Conservation (phyloP, 495 filamentous ascomycete species). For the Penicillium coprophilum region DNA sequence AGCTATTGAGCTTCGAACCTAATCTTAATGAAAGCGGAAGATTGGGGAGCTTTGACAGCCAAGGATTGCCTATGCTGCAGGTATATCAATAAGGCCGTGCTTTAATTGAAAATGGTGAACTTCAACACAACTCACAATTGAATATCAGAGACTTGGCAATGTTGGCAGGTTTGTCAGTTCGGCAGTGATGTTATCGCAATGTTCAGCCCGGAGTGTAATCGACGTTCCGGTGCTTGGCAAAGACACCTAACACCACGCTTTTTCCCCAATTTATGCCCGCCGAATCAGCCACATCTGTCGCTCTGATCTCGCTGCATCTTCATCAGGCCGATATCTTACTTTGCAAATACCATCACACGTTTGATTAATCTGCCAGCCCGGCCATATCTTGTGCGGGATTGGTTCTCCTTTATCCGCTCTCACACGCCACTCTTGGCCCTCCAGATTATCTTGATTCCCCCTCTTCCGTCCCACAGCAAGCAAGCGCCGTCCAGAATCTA, state of each 20-base stretch:
- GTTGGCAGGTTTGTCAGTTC: neutral
- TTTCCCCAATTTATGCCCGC: slow-evolving; percentile 16
- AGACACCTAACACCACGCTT: slow-evolving; percentile 33
- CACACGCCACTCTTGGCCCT: slow-evolving; percentile 21
- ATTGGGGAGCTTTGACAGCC: slow-evolving; percentile 2
- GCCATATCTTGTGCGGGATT: slow-evolving; percentile 15
- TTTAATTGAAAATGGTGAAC: neutral
- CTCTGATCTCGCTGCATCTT: slow-evolving; percentile 11
- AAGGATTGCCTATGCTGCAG: neutral
- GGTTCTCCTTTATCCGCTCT: slow-evolving; percentile 23
- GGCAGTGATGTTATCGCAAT: slow-evolving; percentile 20
- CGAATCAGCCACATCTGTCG: slow-evolving; percentile 18
- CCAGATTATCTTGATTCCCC: slow-evolving; percentile 1
- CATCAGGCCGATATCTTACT: slow-evolving; percentile 9
- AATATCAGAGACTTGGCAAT: neutral
- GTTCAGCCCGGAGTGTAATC: slow-evolving; percentile 1
- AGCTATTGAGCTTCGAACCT: slow-evolving; percentile 5
- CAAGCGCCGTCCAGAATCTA: neutral
- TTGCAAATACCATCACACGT: slow-evolving; percentile 3
- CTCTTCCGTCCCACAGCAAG: slow-evolving; percentile 11
- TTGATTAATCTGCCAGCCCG: slow-evolving; percentile 8
- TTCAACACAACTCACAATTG: slow-evolving; percentile 2
- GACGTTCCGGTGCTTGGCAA: slow-evolving; percentile 30
- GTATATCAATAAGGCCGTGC: neutral
- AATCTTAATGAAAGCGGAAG: slow-evolving; percentile 1